Evolutionary conservation across 2,329 filamentous ascomycete species (phyloP), one percentile per base, ranked within the genome.

Genomic region (Penicillium sp.): DNA sequence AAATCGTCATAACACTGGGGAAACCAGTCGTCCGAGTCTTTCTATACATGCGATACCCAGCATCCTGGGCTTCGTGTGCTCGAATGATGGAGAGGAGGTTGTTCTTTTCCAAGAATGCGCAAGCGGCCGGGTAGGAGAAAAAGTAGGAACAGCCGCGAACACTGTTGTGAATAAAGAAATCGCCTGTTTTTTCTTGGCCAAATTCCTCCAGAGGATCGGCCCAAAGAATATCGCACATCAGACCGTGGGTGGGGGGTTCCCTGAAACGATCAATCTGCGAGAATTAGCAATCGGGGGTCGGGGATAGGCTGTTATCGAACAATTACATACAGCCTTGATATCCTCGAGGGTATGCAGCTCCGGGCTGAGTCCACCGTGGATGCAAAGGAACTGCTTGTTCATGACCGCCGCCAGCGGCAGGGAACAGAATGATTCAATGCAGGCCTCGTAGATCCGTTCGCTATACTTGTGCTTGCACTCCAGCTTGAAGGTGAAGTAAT

Each of bases 381-480:
- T 97, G 73, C 94, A 99, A 62, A 99, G 79, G 75, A 99, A 99
- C 75, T 99, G 94, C 81, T 99, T 99, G 84, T 99, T 99, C 94
- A 99, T 99, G 62, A 99, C 87, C 23, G 94, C 94, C 51, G 94
- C 94, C 64, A 99, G 80, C 24, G 94, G 94, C 58, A 99, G 79
- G 59, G 88, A 83, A 78, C 94, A 99, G 82, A 99, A 99, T 0
- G 94, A 95, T 61, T 99, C 93, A 85, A 97, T 96, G 78, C 94
- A 97, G 51, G 94, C 93, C 68, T 99, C 93, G 73, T 99, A 99
- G 54, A 99, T 84, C 59, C 84, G 84, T 78, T 97, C 94, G 27
- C 91, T 96, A 78, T 99, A 99, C 76, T 99, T 99, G 84, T 99
- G 94, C 80, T 96, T 97, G 83, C 94, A 99, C 75, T 99, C 94